Evolutionary conservation across 495 filamentous ascomycete species (phyloP), one percentile per base, ranked within the genome.

Genomic region (Aspergillus mulundensis): DNA sequence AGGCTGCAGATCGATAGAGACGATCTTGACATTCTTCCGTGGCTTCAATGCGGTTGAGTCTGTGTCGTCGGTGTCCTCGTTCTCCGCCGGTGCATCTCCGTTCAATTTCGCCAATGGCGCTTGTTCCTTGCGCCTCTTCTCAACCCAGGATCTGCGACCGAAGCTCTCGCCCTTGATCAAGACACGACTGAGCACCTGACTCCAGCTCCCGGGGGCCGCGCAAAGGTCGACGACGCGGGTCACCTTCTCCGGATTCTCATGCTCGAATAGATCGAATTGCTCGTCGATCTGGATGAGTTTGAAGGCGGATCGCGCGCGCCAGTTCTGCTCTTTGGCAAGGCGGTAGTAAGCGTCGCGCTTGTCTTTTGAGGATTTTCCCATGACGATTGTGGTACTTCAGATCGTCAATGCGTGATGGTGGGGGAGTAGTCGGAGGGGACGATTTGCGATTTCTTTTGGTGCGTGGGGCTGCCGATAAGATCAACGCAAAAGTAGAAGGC

Each of bases 331-430:
- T 74, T 98, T 98, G 4, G 94, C 94, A 7, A 98, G 86, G 25
- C 94, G 84, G 67, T 98, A 98, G 73, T 98, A 98, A 50, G 91
- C 89, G 68, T 98, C 94, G 46, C 94, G 88, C 76, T 98, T 98
- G 66, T 98, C 94, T 73, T 98, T 98, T 34, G 92, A 96, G 0
- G 94, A 96, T 70, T 97, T 97, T 2, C 94, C 94, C 94, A 98
- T 98, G 21, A 18, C 20, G 24, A 8, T 8, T 40, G 42, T 38
- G 34, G 20, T 19, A 24, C 32, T 36, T 7, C 32, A 10, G n/a
- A 14, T 36, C 12, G 2, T 15, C 32, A 36, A 36, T 36, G 32
- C 8, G 32, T 10, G 32, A 36, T 15, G 12, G 12, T 36, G 12
- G 32, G 12, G 32, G 32, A 36, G 11, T 10, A 15, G 47, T 66